Percentiles rank a stretch among this genome's conserved stretches.
phyloP scores from a whole-genome alignment of 2,329 filamentous ascomycete genomes.

The Chlorencoelia australis region DNA sequence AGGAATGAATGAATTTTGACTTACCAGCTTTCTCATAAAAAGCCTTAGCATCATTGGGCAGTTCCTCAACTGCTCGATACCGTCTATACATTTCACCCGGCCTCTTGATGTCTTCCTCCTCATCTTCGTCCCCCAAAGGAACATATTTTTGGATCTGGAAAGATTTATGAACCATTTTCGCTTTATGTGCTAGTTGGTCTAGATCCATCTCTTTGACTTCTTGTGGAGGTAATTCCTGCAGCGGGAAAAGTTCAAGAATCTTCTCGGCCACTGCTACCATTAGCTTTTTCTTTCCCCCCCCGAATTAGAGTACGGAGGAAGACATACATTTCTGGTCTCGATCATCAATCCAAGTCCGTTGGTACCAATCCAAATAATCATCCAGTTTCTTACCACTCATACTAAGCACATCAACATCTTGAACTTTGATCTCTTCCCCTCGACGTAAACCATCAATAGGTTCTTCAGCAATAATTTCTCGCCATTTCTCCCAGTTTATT shows the following conservation, averaged over 20 bases:
- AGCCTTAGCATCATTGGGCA: conserved; percentile 31
- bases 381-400: conserved; percentile 57
- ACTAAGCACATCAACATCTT: conserved; percentile 49
- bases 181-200: conserved; percentile 11
- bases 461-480: conserved; percentile 33
- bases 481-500: conserved; percentile 69
- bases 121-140: conserved; percentile 12
- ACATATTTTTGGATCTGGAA: conserved; percentile 21
- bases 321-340: conserved; percentile 30
- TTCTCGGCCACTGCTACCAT: conserved; percentile 23
- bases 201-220: conserved; percentile 19
- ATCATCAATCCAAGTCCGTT: conserved; percentile 50
- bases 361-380: conserved; percentile 72
- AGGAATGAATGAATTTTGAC: neutral
- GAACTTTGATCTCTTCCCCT: conserved; percentile 42
- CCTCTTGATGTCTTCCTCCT: conserved; percentile 15
- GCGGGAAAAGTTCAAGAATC: conserved; percentile 28
- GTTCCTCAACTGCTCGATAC: conserved; percentile 32
- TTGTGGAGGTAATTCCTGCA: conserved; percentile 15
- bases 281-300: no score
- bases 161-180: conserved; percentile 20
- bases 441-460: conserved; percentile 25
- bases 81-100: conserved; percentile 28
- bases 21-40: conserved; percentile 36
- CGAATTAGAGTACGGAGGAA: no score